Base-by-base conservation (phyloP, 2,329 filamentous ascomycete genomes). In the Fusarium buxicola region DNA sequence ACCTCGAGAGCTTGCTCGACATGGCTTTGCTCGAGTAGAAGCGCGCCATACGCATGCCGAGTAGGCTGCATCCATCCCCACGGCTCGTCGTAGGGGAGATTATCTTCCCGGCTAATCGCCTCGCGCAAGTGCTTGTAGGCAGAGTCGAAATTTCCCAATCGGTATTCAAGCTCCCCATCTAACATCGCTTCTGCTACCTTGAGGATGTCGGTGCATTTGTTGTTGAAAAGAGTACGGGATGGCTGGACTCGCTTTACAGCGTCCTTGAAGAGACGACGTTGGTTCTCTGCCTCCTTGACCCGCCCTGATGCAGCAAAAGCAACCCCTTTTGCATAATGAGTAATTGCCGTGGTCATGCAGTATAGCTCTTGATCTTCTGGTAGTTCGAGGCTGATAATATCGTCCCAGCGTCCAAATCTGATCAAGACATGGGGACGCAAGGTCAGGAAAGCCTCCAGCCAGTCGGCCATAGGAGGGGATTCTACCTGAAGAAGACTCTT, bases 21-120 rank as follows among this genome's bases (percentile, higher is more conserved):
- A n/a, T 77, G 77, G 0, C 83, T 86, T 68, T 90, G 89, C 69
- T 92, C 90, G 11, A 91, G 78, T 27, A 91, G 72, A 4, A 93
- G 77, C 0, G 89, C 90, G 2, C 87, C 89, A 46, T 89, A 89
- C 0, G 89, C 89, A 72, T 92, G 90, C 4, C 89, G 80, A 0
- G 86, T 84, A 0, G 90, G 90, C 70, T 91, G 88, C 89, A 92
- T 92, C 89, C 90, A 92, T 0, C 88, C 88, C 89, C 89, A 92
- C 0, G 90, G 90, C 71, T 93, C 90, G 44, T 89, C 87, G 59
- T 91, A 92, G 0, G 86, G 86, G 25, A 92, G 79, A 0, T 73
- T 75, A 66, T 91, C 89, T 60, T 91, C 88, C 3, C 84, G 79
- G 1, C 76, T 70, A 18, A 91, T 85, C 0, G 89, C 82, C 10